Conservation (phyloP, 805 yeast genomes). For the Candida vaughaniae region DNA sequence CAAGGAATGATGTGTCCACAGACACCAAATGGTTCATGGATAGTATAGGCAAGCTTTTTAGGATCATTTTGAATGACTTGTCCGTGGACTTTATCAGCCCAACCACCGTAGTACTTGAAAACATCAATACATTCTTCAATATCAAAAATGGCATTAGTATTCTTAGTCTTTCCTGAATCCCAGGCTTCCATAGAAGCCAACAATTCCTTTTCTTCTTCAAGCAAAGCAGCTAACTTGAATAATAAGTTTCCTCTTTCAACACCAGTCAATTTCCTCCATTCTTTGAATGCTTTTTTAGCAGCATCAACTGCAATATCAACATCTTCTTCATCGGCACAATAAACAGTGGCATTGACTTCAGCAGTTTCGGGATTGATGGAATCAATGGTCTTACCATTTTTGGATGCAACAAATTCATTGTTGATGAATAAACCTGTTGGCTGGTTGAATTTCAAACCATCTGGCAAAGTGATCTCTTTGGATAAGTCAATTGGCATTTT, state of each 20-base stretch:
- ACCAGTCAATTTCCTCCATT: conserved; percentile 49
- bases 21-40: conserved; percentile 55
- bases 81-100: conserved; percentile 60
- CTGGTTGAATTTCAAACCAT: conserved; percentile 49
- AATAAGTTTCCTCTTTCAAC: conserved; percentile 39
- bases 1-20: conserved; percentile 49
- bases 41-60: conserved; percentile 60
- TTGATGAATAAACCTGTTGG: conserved; percentile 62
- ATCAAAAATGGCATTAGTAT: conserved; percentile 49
- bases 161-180: conserved; percentile 49
- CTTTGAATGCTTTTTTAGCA: conserved; percentile 38
- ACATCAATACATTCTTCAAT: conserved; percentile 45
- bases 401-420: conserved; percentile 41
- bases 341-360: conserved; percentile 41
- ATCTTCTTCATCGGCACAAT: conserved; percentile 42
- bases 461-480: conserved; percentile 45
- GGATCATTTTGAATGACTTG: conserved; percentile 43
- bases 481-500: conserved; percentile 13
- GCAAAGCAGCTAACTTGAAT: conserved; percentile 35
- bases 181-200: conserved; percentile 43
- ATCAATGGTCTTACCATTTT: conserved; percentile 35
- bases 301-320: conserved; percentile 42
- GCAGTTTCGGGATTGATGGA: conserved; percentile 45
- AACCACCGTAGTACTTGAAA: conserved; percentile 57
- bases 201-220: conserved; percentile 33